A percentile compares a stretch with the other conserved stretches of the same genome.
phyloP scores from a whole-genome alignment of 768 basidiomycete genomes.

The Butyriboletus loyo region DNA sequence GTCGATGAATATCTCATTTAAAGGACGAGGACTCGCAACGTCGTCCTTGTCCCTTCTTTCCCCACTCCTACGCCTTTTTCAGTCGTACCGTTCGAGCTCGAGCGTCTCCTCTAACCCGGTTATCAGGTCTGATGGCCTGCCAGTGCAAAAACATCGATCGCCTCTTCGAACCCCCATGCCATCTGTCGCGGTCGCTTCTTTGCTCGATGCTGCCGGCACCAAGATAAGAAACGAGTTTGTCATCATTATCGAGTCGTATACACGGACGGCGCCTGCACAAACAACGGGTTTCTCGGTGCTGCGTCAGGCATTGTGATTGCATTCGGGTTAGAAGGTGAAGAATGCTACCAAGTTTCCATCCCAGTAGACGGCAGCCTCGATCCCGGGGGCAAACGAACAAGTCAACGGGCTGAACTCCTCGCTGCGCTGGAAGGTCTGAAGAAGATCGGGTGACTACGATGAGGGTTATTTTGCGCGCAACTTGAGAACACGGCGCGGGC shows the following conservation, averaged over 20 bases:
- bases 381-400: conserved; percentile 20
- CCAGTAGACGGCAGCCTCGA: conserved; percentile 24
- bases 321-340: not conserved
- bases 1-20: not conserved
- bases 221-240: not conserved
- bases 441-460: conserved; percentile 23
- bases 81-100: not conserved
- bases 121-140: not conserved
- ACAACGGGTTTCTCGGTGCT: conserved; percentile 27
- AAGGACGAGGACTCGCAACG: not conserved
- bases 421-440: conserved; percentile 28
- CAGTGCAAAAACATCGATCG: not conserved
- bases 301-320: conserved; percentile 6
- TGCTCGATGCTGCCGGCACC: not conserved
- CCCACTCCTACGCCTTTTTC: not conserved
- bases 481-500: not conserved
- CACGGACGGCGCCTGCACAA: conserved; percentile 34
- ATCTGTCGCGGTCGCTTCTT: not conserved
- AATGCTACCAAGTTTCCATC: conserved; percentile 10
- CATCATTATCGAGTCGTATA: conserved; percentile 27
- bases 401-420: conserved; percentile 32
- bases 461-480: conserved; percentile 6
- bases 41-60: not conserved
- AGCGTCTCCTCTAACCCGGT: not conserved
- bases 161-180: not conserved